Evolutionary conservation across 768 basidiomycete genomes (phyloP).

Genomic region (Krasilnikovozyma curviuscula): DNA sequence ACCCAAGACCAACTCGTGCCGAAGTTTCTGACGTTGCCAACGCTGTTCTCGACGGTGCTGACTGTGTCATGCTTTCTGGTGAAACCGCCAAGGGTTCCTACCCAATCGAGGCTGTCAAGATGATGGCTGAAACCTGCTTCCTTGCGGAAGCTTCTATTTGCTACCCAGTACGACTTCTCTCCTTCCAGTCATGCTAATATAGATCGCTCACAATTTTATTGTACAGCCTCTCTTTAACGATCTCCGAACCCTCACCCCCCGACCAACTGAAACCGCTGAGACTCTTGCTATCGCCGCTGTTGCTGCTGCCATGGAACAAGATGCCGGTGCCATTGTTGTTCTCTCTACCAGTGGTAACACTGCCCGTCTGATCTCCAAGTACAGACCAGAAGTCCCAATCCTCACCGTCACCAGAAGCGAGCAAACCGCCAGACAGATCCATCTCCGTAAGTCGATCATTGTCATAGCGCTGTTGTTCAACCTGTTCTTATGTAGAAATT

Average conservation of each 20-base stretch:
- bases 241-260: conserved; percentile 51
- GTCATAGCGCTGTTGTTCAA: too few species aligned
- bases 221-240: conserved; percentile 62
- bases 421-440: conserved; percentile 88
- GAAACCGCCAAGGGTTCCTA: conserved; percentile 97
- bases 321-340: conserved; percentile 84
- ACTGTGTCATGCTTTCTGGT: conserved; percentile 99
- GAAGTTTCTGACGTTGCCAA: conserved; percentile 99
- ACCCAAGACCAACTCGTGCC: conserved; percentile 94
- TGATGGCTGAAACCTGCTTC: conserved; percentile 99
- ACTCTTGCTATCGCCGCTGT: conserved; percentile 93
- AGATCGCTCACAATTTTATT: not conserved
- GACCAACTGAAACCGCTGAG: conserved; percentile 85
- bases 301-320: conserved; percentile 83
- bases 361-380: conserved; percentile 88
- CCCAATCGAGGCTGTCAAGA: conserved; percentile 86
- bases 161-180: conserved; percentile 36
- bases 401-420: conserved; percentile 92
- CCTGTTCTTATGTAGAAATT: not conserved
- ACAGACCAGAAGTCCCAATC: conserved; percentile 80
- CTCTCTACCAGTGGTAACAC: conserved; percentile 89
- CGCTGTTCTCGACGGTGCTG: conserved; percentile 92
- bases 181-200: not conserved
- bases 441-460: too few species aligned
- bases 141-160: conserved; percentile 90